A percentile compares a stretch with the other conserved stretches of the same genome.
Conservation (phyloP, 2,329 filamentous ascomycete species). For the Diaporthe vexans region DNA sequence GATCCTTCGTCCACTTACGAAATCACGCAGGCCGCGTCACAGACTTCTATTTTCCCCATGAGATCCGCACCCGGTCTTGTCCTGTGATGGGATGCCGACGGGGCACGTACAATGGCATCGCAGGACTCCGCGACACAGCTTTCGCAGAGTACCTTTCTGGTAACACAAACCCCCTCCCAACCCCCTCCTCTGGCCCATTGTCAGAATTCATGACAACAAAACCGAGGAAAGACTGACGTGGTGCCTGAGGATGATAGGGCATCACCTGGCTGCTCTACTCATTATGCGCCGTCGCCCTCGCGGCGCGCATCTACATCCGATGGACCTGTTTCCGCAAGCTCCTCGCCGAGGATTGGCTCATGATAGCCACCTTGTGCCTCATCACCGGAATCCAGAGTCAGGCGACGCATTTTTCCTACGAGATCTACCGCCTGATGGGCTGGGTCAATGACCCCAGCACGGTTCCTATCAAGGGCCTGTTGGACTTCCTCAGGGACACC, state of each 20-base stretch:
- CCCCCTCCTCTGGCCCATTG: not conserved
- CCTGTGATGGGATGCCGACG: constrained; percentile 3
- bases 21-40: not conserved
- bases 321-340: constrained; percentile 37
- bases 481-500: constrained; percentile 13
- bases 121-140: constrained; percentile 30
- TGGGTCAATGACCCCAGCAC: constrained; percentile 16
- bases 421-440: constrained; percentile 39
- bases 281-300: constrained; percentile 36
- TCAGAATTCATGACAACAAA: not conserved
- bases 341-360: constrained; percentile 40
- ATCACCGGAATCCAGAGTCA: constrained; percentile 34
- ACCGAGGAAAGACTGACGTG: not conserved
- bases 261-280: constrained; percentile 40
- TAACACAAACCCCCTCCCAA: not conserved
- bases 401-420: constrained; percentile 33
- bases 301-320: constrained; percentile 39
- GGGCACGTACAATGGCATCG: constrained; percentile 19
- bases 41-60: not conserved
- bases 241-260: not conserved
- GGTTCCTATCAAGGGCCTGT: not conserved
- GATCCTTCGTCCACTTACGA: constrained; percentile 1
- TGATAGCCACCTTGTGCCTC: constrained; percentile 38
- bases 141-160: constrained; percentile 37
- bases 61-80: not conserved